phyloP scores from a whole-genome alignment of 768 basidiomycete genomes.

The Pulveroboletus sp. region DNA sequence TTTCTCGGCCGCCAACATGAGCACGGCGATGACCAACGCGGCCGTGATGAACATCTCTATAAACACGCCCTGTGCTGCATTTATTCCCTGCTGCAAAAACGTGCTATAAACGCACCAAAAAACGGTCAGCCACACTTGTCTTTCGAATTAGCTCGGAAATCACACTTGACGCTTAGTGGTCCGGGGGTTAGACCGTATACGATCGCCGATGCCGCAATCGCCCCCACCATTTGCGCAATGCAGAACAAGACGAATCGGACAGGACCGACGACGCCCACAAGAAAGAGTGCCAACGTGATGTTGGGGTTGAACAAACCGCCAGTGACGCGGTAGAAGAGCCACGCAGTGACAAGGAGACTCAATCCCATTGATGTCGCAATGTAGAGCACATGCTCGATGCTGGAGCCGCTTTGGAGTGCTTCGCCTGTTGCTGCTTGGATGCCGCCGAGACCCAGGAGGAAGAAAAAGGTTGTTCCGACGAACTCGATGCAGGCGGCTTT shows the following conservation, averaged over 20 bases:
- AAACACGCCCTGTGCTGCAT: constrained; percentile 57
- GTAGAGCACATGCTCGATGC: constrained; percentile 48
- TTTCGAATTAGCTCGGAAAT: constrained; percentile 9
- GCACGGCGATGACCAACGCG: constrained; percentile 56
- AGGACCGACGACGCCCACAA: constrained; percentile 53
- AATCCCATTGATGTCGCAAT: constrained; percentile 61
- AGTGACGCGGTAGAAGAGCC: constrained; percentile 65
- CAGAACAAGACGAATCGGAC: constrained; percentile 57
- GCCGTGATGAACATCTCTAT: constrained; percentile 73
- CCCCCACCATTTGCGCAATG: constrained; percentile 60
- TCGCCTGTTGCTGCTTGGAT: constrained; percentile 53
- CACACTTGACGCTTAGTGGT: constrained; percentile 50
- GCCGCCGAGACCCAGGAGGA: constrained; percentile 64
- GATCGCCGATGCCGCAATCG: constrained; percentile 57
- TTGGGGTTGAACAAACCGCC: constrained; percentile 69
- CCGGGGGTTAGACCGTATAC: constrained; percentile 54
- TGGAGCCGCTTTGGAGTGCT: constrained; percentile 28
- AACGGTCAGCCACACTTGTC: not conserved
- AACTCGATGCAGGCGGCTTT: constrained; percentile 56
- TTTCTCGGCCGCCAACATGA: constrained; percentile 74
- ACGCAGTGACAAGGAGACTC: constrained; percentile 59
- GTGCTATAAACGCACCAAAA: constrained; percentile 40
- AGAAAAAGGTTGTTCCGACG: constrained; percentile 58
- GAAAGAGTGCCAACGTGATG: constrained; percentile 56
- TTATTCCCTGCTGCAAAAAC: constrained; percentile 43